Conservation (phyloP, 257 asterid genomes). For the Mitragyna speciosa region DNA sequence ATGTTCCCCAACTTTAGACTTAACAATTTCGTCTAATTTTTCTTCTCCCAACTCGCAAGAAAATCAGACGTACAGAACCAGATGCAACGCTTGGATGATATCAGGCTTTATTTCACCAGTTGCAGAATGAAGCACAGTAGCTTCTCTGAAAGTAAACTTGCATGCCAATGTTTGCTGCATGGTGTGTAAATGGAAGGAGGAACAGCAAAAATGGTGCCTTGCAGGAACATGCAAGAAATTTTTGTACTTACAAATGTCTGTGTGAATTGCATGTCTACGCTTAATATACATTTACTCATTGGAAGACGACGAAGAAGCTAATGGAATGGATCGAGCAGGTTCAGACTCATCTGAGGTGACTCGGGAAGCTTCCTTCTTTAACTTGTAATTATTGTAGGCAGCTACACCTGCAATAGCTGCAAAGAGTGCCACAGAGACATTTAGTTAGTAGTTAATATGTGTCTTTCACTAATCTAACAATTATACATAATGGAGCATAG, state of each 20-base stretch:
- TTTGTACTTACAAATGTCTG: slow-evolving; percentile 9
- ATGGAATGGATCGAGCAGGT: slow-evolving; percentile 45
- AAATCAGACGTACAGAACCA: slow-evolving; percentile 5
- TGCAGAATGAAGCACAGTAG: neutral
- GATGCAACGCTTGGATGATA: neutral
- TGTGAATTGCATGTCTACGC: neutral
- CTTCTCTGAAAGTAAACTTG: neutral
- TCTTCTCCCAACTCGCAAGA: neutral
- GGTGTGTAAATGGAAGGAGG: slow-evolving; percentile 1
- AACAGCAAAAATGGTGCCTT: neutral
- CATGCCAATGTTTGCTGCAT: neutral
- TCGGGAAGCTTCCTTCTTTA: slow-evolving; percentile 74
- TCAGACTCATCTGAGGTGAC: slow-evolving; percentile 38
- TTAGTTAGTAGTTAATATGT: neutral
- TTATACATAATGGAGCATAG: neutral
- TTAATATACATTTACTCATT: slow-evolving; percentile 9
- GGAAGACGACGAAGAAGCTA: slow-evolving; percentile 37
- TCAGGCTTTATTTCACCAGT: neutral
- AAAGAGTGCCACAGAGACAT: slow-evolving; percentile 11
- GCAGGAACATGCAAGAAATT: neutral
- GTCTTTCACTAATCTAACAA: neutral
- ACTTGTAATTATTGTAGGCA: slow-evolving; percentile 85
- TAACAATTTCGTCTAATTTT: neutral
- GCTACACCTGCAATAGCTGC: slow-evolving; percentile 97
- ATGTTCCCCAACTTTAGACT: slow-evolving; percentile 6